These are phyloP conservation scores for Aspergillus kassunensis DNA, from an alignment of 495 filamentous ascomycete genomes.

Conservation along the genomic window DNA sequence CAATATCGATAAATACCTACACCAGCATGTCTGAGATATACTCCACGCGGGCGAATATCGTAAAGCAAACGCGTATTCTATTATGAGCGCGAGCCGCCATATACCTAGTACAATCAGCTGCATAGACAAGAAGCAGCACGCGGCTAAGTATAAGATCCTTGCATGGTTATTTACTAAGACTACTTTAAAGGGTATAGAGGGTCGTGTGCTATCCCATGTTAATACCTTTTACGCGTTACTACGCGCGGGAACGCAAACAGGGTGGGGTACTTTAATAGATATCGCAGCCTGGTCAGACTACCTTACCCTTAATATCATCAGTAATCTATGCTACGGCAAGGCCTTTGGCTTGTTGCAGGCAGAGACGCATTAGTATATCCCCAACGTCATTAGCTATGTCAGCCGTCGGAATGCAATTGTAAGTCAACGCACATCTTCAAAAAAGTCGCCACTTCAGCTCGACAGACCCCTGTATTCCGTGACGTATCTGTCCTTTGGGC, in stretches of 20 bases:
- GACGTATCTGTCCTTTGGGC: too few relatives aligned
- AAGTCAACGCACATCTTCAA: too few relatives aligned
- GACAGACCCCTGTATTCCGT: too few relatives aligned
- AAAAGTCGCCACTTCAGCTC: too few relatives aligned
- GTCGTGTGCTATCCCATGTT: neutral
- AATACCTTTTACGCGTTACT: neutral
- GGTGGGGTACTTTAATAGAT: too few relatives aligned
- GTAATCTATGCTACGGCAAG: neutral
- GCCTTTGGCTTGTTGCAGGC: too few relatives aligned
- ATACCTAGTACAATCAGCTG: constrained; percentile 35
- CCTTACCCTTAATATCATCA: constrained; percentile 11
- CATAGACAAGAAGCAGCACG: constrained; percentile 36
- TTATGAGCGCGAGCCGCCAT: constrained; percentile 24
- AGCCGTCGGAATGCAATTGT: too few relatives aligned
- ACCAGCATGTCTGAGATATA: neutral
- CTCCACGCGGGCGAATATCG: neutral
- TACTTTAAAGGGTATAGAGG: neutral
- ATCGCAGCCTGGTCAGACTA: constrained; percentile 20
- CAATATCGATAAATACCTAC: neutral
- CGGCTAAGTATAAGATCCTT: constrained; percentile 2
- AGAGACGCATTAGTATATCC: too few relatives aligned
- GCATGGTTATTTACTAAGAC: constrained; percentile 1
- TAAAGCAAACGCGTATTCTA: constrained; percentile 19
- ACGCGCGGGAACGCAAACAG: too few relatives aligned
- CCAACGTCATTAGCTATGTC: too few relatives aligned